These are phyloP conservation scores for Nannochloropsis oceanica DNA, from an alignment of 108 stramenopile species.

Conservation along the genomic window DNA sequence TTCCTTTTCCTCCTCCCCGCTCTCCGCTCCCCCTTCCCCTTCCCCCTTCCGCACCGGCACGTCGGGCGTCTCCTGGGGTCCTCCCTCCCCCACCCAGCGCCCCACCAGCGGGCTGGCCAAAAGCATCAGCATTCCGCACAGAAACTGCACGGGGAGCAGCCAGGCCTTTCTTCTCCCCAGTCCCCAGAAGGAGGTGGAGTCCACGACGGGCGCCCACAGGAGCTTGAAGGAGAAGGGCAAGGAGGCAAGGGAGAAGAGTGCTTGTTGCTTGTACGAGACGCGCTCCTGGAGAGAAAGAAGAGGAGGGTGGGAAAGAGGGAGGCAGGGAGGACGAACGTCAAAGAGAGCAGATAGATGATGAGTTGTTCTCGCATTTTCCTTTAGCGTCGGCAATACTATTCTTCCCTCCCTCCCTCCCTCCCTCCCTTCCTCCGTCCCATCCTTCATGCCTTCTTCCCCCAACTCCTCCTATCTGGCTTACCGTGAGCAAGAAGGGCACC, in stretches of 20 bases:
- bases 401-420: not conserved
- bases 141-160: conserved; percentile 85
- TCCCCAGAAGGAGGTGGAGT: conserved; percentile 62
- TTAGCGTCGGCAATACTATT: not conserved
- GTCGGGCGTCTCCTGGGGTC: conserved; percentile 48
- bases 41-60: conserved; percentile 60
- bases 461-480: conserved; percentile 40
- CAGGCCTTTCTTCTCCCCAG: conserved; percentile 92
- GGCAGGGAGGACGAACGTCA: not conserved
- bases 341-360: not conserved
- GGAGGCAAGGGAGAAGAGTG: conserved; percentile 77
- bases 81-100: conserved; percentile 14
- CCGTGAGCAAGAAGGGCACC: conserved; percentile 90
- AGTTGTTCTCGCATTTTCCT: conserved; percentile 35
- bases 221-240: conserved; percentile 96
- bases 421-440: not conserved
- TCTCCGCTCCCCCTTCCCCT: not conserved
- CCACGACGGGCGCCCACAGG: conserved; percentile 96
- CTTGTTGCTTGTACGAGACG: conserved; percentile 81
- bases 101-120: conserved; percentile 17
- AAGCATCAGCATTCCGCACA: conserved; percentile 60
- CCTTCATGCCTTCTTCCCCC: not conserved
- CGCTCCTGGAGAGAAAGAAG: not conserved
- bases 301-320: not conserved
- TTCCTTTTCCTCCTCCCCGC: not conserved